A percentile compares a stretch with the other conserved stretches of the same genome.
These are phyloP conservation scores for Diaporthe amygdali DNA, from an alignment of 2,329 filamentous ascomycete species.

Conservation along the genomic window DNA sequence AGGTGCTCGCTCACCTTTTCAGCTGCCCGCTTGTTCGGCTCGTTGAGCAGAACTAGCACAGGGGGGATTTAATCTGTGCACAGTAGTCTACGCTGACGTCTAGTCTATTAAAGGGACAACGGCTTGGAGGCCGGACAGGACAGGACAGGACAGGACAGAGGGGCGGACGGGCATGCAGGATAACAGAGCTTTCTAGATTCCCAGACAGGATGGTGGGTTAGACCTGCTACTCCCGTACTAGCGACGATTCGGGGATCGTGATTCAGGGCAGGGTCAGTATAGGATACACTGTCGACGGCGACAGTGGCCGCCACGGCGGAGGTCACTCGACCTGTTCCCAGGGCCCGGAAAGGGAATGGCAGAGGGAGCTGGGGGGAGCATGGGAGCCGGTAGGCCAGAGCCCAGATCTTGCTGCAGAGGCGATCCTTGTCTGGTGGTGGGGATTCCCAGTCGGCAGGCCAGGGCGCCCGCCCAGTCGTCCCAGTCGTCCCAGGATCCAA, in stretches of 20 bases:
- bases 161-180: neutral
- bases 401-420: slow-evolving; percentile 14
- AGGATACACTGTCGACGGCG: neutral
- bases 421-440: slow-evolving; percentile 17
- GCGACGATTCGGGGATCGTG: slow-evolving; percentile 11
- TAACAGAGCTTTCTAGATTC: neutral
- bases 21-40: neutral
- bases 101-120: neutral
- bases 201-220: neutral
- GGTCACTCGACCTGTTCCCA: slow-evolving; percentile 18
- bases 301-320: neutral
- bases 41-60: neutral
- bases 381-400: neutral
- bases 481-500: slow-evolving; percentile 11
- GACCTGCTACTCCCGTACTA: slow-evolving; percentile 3
- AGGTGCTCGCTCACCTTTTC: neutral
- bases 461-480: neutral
- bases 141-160: too few species aligned
- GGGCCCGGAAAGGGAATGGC: neutral
- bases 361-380: neutral
- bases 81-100: neutral
- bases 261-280: neutral
- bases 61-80: neutral
- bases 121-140: neutral
- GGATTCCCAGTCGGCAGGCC: neutral